Base-by-base conservation (phyloP, 305 asterid genomes). In the Rubia tinctorum region DNA sequence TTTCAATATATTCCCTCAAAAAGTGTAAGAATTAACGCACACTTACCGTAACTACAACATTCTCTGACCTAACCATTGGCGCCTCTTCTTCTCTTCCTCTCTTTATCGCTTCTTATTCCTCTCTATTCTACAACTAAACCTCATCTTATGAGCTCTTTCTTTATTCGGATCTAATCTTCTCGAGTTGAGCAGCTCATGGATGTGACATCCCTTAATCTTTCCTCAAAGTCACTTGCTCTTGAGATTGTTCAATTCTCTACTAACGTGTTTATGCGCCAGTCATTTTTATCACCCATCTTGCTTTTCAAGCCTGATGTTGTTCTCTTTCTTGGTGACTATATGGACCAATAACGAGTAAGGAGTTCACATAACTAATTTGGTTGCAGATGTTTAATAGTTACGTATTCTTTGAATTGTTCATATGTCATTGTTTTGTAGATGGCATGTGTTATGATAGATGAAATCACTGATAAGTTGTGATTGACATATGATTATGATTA, bases 331-430 rank as follows among this genome's bases (percentile, higher is more conserved):
- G 99, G 99, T 53, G 99, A 92, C 82, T 85, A 92, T 80, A 90
- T 90, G 73, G 98, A 92, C 96, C 20, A 90, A 95, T 77, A 89
- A 90, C 74, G 99, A 95, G 98, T 95, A 80, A 87, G 99, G 51
- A 72, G 37, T 76, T 71, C 20, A 71, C n/a, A 58, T 73, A 61
- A 64, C 44, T 63, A 40, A 45, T 25, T 43, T 25, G 22, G 30
- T 40, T 55, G 47, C 18, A 14, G 17, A 15, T 51, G 58, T 9
- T 15, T 51, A 17, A 53, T 8, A 18, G 59, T 53, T 53, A 17
- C 20, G 17, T 66, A 15, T 68, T 68, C 53, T 68, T 13, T 67
- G 43, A 75, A 65, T 39, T 70, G 20, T 60, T 72, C 18, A 58
- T 63, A 34, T 63, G 47, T 23, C 39, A 23, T 51, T 27, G 55